Evolutionary conservation across 1,284 basidiomycete genomes (phyloP), one percentile per base, ranked within the genome.

Genomic region (Ustilago hordei): DNA sequence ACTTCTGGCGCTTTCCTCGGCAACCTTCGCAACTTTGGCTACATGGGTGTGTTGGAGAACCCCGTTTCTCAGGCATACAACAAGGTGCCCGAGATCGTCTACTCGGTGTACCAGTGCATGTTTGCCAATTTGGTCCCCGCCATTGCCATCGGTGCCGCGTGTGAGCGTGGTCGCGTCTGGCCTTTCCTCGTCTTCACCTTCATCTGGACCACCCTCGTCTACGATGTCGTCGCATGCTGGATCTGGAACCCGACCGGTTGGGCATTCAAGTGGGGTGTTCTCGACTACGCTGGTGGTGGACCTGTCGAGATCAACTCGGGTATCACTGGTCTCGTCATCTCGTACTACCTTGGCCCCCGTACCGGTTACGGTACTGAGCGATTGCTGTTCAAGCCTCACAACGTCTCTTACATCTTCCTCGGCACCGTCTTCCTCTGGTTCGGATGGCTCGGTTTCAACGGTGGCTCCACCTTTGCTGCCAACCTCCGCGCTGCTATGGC

Each of bases 391-490:
- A 91, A 94, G 72, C 95, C 95, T 9, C 94, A 95, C 87, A 97
- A 96, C 85, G 94, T 97, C 19, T 92, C 92, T 36, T 89, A 95
- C 86, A 93, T 97, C 81, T 92, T 91, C 64, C 90, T 98, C 59
- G 95, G 95, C 73, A 95, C 92, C 15, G 90, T 91, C 13, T 90
- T 97, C 78, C 91, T 97, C 65, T 97, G 94, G 94, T 93, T 96
- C 84, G 95, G 95, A 64, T 98, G 95, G 95, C 95, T 95, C 84
- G 95, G 92, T 13, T 93, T 93, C 89, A 95, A 95, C 87, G 94
- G 94, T 48, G 90, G 90, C 15, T 93, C 92, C 59, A 93, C 94
- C 9, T 95, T 95, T 82, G 93, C 93, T 62, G 95, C 95, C 23
- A 95, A 95, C 86, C 88, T 97, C 47, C 92, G 94, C 62, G 94